Base-by-base conservation (phyloP, 257 asterid species). In the Verbena officinalis region DNA sequence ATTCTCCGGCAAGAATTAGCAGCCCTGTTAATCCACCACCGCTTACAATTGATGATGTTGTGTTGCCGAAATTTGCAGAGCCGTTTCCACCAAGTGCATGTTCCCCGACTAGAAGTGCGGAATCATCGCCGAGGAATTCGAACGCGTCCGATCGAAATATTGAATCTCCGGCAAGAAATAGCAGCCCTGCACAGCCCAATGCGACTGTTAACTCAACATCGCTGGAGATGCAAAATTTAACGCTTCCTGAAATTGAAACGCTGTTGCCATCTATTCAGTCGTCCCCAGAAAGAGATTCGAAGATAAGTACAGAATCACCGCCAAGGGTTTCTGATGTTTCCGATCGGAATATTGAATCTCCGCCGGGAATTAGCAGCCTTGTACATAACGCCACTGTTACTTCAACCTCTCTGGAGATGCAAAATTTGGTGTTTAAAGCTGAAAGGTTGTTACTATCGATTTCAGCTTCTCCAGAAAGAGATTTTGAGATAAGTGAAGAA, bases 11-110 rank as follows among this genome's bases (percentile, higher is more conserved):
- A 8, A 65, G 65, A 44, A 55, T 48, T 43, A 50, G 43, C 36
- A 59, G 69, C 45, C 75, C 75, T 46, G 58, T 49, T 34, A 39
- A 70, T 19, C 69, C 73, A 55, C 72, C 77, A 4, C 82, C 82
- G 0, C 80, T 76, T 7, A 34, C 23, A 14, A 11, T 50, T 8
- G 15, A 11, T 19, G 15, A 6, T 21, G 19, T 58, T 9, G 12
- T 10, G 50, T 0, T 59, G n/a, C 52, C 15, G 14, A 38, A 40
- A 20, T 22, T 52, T 40, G 48, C 65, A 39, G 20, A 3, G 33
- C 2, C 3, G 7, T 17, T 23, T 4, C 15, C 55, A 4, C 55
- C 30, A 5, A 50, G n/a, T 22, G 12, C 56, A 22, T 12, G 20
- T 9, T 23, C 38, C 23, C 53, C 23, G 36, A 59, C 4, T 19